A percentile compares a stretch with the other conserved stretches of the same genome.
Evolutionary conservation across 2,329 filamentous ascomycete genomes (phyloP).

Genomic region (Eurotiales sp.): DNA sequence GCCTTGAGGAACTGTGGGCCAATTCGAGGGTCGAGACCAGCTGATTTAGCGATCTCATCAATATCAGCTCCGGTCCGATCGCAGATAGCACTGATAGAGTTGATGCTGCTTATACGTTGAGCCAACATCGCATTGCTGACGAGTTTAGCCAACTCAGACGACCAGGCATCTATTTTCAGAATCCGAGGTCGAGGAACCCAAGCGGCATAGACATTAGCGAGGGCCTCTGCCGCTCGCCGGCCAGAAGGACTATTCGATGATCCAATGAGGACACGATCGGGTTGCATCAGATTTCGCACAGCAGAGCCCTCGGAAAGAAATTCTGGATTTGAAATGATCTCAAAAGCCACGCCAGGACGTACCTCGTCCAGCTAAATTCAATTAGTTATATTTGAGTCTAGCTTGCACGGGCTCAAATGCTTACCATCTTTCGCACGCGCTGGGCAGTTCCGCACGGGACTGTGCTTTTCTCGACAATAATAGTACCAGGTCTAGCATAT

Average conservation of each 20-base stretch:
- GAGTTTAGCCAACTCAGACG: constrained; percentile 73
- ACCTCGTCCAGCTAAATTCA: constrained; percentile 25
- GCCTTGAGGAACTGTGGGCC: constrained; percentile 71
- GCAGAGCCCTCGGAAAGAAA: constrained; percentile 77
- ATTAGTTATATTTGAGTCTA: neutral
- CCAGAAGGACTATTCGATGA: constrained; percentile 60
- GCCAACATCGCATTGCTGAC: constrained; percentile 77
- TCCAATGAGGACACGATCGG: constrained; percentile 73
- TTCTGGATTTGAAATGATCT: constrained; percentile 77
- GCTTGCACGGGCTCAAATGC: constrained; percentile 19
- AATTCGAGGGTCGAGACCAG: constrained; percentile 68
- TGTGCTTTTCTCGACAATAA: constrained; percentile 79
- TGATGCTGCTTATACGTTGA: constrained; percentile 76
- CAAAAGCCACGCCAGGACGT: constrained; percentile 63
- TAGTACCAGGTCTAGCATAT: constrained; percentile 62
- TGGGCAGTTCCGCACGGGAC: constrained; percentile 73
- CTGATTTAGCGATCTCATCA: constrained; percentile 64
- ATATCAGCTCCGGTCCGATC: constrained; percentile 72
- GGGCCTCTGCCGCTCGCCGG: constrained; percentile 57
- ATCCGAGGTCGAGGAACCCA: constrained; percentile 69
- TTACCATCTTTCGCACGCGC: constrained; percentile 64
- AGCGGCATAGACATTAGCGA: constrained; percentile 63
- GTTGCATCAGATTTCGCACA: constrained; percentile 64
- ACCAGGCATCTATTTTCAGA: constrained; percentile 70
- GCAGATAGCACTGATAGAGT: constrained; percentile 75